phyloP scores from a whole-genome alignment of 2,329 filamentous ascomycete species.

The Scopulariopsis brevicaulis region DNA sequence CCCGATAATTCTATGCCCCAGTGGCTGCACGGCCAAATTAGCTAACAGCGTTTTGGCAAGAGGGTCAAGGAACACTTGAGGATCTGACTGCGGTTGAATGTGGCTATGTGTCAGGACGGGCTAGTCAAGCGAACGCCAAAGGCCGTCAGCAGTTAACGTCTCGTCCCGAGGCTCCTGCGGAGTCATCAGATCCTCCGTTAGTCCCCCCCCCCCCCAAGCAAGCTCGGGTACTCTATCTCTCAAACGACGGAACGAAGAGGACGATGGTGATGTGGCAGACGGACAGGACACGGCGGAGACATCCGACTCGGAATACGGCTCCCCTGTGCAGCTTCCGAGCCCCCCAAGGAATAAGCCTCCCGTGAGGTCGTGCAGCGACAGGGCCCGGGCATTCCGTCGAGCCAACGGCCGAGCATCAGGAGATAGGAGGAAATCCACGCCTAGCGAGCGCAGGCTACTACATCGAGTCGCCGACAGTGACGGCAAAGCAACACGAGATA shows the following conservation, averaged over 20 bases:
- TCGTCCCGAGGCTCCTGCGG: background rate
- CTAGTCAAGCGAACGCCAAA: background rate
- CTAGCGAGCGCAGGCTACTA: no score
- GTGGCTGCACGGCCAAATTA: background rate
- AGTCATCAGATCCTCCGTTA: background rate
- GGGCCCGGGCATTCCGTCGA: background rate
- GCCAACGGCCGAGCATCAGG: background rate
- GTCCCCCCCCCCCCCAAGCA: background rate
- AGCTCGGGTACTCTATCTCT: background rate
- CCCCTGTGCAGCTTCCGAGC: background rate
- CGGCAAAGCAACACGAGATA: background rate
- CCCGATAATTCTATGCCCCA: background rate
- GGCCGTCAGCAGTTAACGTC: background rate
- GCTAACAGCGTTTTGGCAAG: background rate
- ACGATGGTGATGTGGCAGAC: background rate
- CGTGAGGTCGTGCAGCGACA: background rate
- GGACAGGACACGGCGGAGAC: background rate
- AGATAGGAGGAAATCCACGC: background rate
- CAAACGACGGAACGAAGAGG: background rate
- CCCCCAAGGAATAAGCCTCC: background rate
- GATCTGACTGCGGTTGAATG: background rate
- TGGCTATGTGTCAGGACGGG: background rate
- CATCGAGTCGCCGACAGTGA: background rate
- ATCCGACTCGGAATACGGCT: background rate
- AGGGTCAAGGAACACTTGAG: background rate